Conservation (phyloP, 2,329 filamentous ascomycete species). For the Dothideomycetes sp. region DNA sequence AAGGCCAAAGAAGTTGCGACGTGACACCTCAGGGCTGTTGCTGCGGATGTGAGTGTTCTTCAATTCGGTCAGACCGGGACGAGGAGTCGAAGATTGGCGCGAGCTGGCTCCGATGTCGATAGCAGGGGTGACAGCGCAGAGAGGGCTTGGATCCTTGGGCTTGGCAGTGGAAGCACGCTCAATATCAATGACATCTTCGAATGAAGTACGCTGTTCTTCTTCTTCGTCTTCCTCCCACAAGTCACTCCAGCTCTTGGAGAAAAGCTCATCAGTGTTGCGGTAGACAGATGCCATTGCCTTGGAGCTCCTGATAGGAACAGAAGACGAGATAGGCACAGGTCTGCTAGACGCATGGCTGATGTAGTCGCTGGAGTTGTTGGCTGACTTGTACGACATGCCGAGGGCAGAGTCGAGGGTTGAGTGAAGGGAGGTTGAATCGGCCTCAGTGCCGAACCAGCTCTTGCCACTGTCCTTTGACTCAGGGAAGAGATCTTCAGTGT, state of each 20-base stretch:
- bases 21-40: constrained; percentile 9
- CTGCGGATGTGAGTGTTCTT: constrained; percentile 40
- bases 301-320: constrained; percentile 51
- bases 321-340: constrained; percentile 61
- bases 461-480: constrained; percentile 55
- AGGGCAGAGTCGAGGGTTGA: constrained; percentile 78
- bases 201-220: constrained; percentile 43
- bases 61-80: constrained; percentile 42
- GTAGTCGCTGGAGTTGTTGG: constrained; percentile 44
- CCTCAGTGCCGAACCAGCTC: constrained; percentile 62
- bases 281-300: constrained; percentile 70
- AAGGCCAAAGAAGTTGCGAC: constrained; percentile 5
- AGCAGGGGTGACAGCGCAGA: constrained; percentile 10
- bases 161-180: constrained; percentile 27
- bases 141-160: constrained; percentile 47
- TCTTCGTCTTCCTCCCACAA: constrained; percentile 92
- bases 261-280: constrained; percentile 62
- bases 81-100: constrained; percentile 37
- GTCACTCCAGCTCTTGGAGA: constrained; percentile 99
- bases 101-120: constrained; percentile 34
- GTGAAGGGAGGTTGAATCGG: constrained; percentile 68
- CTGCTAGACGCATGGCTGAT: constrained; percentile 42
- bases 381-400: constrained; percentile 68
- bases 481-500: constrained; percentile 75
- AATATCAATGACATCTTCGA: constrained; percentile 26